Conservation (phyloP, 2,329 filamentous ascomycete species). For the Achaetomium macrosporum region DNA sequence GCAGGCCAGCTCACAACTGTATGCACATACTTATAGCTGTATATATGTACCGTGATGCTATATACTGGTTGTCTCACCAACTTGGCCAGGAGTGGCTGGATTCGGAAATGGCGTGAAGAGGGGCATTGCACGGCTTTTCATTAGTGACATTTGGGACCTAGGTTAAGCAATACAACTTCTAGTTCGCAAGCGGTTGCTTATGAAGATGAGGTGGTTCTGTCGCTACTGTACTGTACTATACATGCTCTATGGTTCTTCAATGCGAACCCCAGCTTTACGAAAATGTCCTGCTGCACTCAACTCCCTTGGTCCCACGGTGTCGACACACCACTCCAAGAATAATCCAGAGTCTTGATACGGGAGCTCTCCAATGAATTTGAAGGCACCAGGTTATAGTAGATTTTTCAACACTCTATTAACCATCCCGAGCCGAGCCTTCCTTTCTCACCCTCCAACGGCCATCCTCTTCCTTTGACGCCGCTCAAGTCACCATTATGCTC, state of each 20-base stretch:
- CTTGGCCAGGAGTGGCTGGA: too few relatives aligned
- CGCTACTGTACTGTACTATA: background rate
- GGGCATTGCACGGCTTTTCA: background rate
- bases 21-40: too few relatives aligned
- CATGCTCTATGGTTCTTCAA: background rate
- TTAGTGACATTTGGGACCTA: background rate
- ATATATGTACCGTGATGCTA: too few relatives aligned
- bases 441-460: too few relatives aligned
- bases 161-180: background rate
- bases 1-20: too few relatives aligned
- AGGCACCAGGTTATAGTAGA: too few relatives aligned
- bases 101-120: background rate
- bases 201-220: background rate
- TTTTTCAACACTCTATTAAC: too few relatives aligned
- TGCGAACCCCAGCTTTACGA: background rate
- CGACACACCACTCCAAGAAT: constrained; percentile 1
- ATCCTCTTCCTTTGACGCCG: too few relatives aligned
- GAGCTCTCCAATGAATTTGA: too few relatives aligned
- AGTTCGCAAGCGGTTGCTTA: background rate
- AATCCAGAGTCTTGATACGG: background rate
- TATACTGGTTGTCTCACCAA: too few relatives aligned
- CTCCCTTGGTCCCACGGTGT: constrained; percentile 1
- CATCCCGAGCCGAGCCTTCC: too few relatives aligned
- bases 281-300: background rate
- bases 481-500: too few relatives aligned